Conservation (phyloP, 139 green algal genomes). For the Deuterostichococcus epilithicus region DNA sequence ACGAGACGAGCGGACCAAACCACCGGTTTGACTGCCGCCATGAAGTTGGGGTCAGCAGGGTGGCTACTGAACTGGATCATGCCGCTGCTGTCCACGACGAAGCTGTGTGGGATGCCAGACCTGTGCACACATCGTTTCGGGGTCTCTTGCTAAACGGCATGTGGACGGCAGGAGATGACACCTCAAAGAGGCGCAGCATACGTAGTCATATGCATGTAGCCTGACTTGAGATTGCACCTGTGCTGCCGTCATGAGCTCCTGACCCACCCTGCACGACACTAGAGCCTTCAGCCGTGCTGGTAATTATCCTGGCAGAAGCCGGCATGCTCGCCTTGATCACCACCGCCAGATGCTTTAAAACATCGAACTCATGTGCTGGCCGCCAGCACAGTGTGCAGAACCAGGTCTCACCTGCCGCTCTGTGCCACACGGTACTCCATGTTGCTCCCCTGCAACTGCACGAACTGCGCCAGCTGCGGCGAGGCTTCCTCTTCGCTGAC, state of each 20-base stretch:
- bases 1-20: neutral
- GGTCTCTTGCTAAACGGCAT: no score
- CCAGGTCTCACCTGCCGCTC: neutral
- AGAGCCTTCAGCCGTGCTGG: no score
- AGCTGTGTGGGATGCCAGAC: slow-evolving; percentile 35
- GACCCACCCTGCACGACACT: neutral
- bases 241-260: slow-evolving; percentile 25
- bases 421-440: slow-evolving; percentile 33
- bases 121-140: no score
- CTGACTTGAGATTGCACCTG: no score
- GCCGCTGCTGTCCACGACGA: slow-evolving; percentile 27
- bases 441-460: slow-evolving; percentile 14
- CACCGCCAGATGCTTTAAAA: no score
- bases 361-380: neutral
- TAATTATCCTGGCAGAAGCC: no score
- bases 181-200: no score
- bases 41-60: slow-evolving; percentile 30
- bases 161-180: no score
- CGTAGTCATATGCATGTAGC: no score
- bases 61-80: slow-evolving; percentile 29
- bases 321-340: no score
- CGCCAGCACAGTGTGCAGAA: neutral
- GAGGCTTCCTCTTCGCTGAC: slow-evolving; percentile 23
- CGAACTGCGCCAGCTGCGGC: slow-evolving; percentile 20
- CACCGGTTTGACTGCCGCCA: neutral